Base-by-base conservation (phyloP, 345 rosid species). In the Syzygium jambos region DNA sequence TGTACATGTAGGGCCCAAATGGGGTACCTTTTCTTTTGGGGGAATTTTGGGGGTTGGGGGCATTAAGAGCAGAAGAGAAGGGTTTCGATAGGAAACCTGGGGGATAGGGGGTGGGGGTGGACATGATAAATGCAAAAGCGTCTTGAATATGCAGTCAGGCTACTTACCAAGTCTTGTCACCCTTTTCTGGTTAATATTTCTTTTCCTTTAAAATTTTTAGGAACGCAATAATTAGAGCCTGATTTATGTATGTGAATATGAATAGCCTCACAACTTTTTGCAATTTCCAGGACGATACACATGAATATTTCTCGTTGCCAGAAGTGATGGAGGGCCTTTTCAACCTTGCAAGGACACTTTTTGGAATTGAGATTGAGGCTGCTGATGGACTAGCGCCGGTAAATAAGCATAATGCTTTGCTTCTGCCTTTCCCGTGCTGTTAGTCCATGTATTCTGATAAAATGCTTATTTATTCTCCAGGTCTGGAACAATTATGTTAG, bases 371-470 rank as follows among this genome's bases (percentile, higher is more conserved):
- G 83, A 91, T 97, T 84, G 97, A 91, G 87, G 89, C 96, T 49
- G 98, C 97, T 34, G 98, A 95, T 92, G 99, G 98, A 88, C 90
- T 95, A 57, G 98, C 98, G 87, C 96, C 98, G 87, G 98, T 95
- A 94, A 91, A 61, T 65, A 29, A 63, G 85, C 77, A 83, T 68
- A 55, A 84, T 88, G 85, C 86, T 86, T 55, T 85, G 29, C 63
- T 57, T 5, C 63, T 57, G 63, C 63, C 59, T 51, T 51, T 27
- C 46, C 12, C 77, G 51, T 6, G 77, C 56, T 78, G 30, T 78
- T 86, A 85, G 86, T 83, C 27, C 83, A 16, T 43, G 52, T 84
- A 23, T 80, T 59, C 4, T 59, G 68, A 59, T 27, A 12, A 88
- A 78, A 43, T 73, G 78, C 52, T 87, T 85, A 59, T 25, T 86